These are phyloP conservation scores for Chloridella minuta DNA, from an alignment of 352 stramenopile genomes.

Conservation along the genomic window DNA sequence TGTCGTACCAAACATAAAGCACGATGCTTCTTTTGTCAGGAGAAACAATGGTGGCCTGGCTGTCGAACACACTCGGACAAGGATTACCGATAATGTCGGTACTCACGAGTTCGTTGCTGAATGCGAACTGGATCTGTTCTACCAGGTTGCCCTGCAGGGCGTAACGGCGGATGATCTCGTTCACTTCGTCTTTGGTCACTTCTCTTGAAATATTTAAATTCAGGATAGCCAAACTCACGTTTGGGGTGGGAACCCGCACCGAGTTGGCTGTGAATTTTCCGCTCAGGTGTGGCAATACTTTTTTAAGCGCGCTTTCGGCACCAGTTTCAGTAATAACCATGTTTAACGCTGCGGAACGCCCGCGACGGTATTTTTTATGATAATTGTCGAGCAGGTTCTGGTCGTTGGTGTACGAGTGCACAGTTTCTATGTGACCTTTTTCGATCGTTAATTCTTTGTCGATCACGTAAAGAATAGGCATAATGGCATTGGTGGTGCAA, in stretches of 20 bases:
- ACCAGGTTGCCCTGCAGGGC: constrained; percentile 40
- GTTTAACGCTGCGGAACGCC: constrained; percentile 41
- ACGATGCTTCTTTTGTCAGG: constrained; percentile 37
- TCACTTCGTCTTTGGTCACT: constrained; percentile 33
- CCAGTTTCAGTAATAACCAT: constrained; percentile 52
- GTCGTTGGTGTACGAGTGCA: constrained; percentile 53
- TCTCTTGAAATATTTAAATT: constrained; percentile 53
- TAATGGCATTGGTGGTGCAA: constrained; percentile 45
- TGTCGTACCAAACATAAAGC: constrained; percentile 52
- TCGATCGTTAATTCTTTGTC: constrained; percentile 42
- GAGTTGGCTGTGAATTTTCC: constrained; percentile 89
- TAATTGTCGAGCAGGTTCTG: constrained; percentile 49
- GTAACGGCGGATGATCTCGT: constrained; percentile 35
- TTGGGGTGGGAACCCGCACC: constrained; percentile 82
- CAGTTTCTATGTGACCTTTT: constrained; percentile 41
- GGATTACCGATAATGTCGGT: constrained; percentile 41
- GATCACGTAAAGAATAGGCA: constrained; percentile 31
- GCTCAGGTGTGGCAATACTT: constrained; percentile 55
- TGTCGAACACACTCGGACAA: constrained; percentile 33
- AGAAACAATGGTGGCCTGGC: constrained; percentile 40
- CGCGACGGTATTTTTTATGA: constrained; percentile 42
- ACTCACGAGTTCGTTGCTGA: constrained; percentile 37
- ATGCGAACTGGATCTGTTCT: constrained; percentile 49
- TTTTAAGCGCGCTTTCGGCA: no score
- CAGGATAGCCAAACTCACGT: constrained; percentile 86